A percentile compares a stretch with the other conserved stretches of the same genome.
phyloP scores from a whole-genome alignment of 306 rosid species.

The Cicer pinnatifidum region DNA sequence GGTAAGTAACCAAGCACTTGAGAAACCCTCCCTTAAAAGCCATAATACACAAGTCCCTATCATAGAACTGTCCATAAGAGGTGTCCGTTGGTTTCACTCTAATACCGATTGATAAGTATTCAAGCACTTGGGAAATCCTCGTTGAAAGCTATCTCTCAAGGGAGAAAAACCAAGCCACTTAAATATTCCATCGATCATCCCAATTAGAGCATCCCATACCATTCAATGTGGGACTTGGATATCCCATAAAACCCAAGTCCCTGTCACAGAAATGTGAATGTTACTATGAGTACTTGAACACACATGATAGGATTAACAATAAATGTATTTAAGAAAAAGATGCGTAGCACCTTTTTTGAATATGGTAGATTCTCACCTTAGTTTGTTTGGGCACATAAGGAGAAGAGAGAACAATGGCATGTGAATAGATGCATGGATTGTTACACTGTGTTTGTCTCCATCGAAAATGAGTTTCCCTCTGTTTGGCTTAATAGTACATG shows the following conservation, averaged over 20 bases:
- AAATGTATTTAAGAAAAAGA: neutral
- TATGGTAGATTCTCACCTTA: slow-evolving; percentile 4
- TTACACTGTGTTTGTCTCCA: too few species aligned
- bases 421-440: too few species aligned
- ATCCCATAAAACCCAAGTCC: neutral
- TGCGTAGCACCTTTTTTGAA: slow-evolving; percentile 2
- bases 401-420: too few species aligned
- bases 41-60: too few species aligned
- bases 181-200: neutral
- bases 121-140: neutral
- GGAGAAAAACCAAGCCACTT: neutral
- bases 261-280: neutral
- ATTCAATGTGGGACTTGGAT: neutral
- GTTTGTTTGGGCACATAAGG: slow-evolving; percentile 1
- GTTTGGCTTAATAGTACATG: neutral
- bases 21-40: neutral
- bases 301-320: neutral
- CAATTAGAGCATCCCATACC: neutral
- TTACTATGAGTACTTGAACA: neutral
- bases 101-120: neutral
- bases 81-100: neutral
- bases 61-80: neutral
- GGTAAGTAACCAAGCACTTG: neutral
- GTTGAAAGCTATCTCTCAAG: neutral
- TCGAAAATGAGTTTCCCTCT: neutral